Conservation (phyloP, 2,329 filamentous ascomycete species). For the Penicillium sp. region DNA sequence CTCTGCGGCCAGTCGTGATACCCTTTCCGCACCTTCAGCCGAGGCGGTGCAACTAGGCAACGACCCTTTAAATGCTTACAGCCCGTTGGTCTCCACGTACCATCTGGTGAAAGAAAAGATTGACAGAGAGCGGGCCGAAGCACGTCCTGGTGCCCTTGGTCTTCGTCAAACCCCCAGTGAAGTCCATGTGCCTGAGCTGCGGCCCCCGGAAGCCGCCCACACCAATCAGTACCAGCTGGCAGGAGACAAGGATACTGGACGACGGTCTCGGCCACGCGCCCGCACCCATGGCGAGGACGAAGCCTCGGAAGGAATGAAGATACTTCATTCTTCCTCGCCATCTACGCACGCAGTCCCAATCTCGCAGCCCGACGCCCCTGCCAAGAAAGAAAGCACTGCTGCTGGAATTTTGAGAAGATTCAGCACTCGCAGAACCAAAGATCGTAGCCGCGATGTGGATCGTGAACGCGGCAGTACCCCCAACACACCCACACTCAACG, state of each 20-base stretch:
- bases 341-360: conserved; percentile 52
- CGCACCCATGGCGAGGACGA: conserved; percentile 96
- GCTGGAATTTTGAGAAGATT: conserved; percentile 82
- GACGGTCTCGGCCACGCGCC: conserved; percentile 77
- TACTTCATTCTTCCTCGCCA: conserved; percentile 57
- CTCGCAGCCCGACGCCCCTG: conserved; percentile 59
- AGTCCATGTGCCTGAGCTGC: conserved; percentile 70
- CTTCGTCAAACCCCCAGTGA: conserved; percentile 60
- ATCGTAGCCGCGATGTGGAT: conserved; percentile 47
- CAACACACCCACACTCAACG: conserved; percentile 72
- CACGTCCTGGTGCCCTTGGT: conserved; percentile 59
- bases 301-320: conserved; percentile 69
- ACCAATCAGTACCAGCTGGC: conserved; percentile 92
- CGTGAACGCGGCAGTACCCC: conserved; percentile 58
- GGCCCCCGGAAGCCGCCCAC: conserved; percentile 79
- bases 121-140: conserved; percentile 67
- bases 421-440: conserved; percentile 77
- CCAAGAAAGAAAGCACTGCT: conserved; percentile 83
- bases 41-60: conserved; percentile 79
- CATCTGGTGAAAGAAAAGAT: conserved; percentile 95
- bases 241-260: conserved; percentile 82
- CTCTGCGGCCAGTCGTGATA: conserved; percentile 79
- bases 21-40: conserved; percentile 75
- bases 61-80: conserved; percentile 91
- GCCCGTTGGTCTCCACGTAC: conserved; percentile 88